Evolutionary conservation across 1,139 yeast species (phyloP), one percentile per base, ranked within the genome.

Genomic region (Kodamaea suecica): DNA sequence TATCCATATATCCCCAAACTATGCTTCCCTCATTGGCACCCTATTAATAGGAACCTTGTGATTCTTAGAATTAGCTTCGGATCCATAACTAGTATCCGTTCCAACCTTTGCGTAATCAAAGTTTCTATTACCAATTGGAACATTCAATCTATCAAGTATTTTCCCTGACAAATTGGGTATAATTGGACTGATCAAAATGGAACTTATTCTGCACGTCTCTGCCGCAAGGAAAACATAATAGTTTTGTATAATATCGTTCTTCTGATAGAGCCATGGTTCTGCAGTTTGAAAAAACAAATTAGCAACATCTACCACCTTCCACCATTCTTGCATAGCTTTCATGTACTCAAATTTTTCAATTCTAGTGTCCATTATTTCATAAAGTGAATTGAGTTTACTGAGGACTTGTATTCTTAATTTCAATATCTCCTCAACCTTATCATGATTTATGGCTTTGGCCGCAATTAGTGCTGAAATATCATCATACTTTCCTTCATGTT

Each of bases 111-210:
- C 66, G 42, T 42, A 61, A 1, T 58, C 55, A 3, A 63, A 29
- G 3, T 61, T 53, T 26, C 90, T 62, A n/a, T 58, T 63, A 0
- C 50, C 53, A 1, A 43, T 23, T 7, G 51, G 47, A 3, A 86
- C 88, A 6, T 66, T 74, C 29, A 92, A 57, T 37, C 88, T 65
- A 48, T 83, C 82, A 27, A 92, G 63, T n/a, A 87, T 61, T 19
- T 61, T 59, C 0, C 49, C 43, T 0, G 95, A 59, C 32, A 86
- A 63, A 2, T 63, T 60, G 0, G 97, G 97, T 31, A 85, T 76
- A 17, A 90, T 66, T 1, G 96, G 87, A 39, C 73, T 76, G 17
- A 84, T 66, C 26, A 85, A 53, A 9, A 92, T 77, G 0, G 92
- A 71, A 11, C 76, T 54, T 0, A 86, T 73, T 40, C 98, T 70